phyloP scores from a whole-genome alignment of 1,139 yeast genomes.

The Hanseniaspora uvarum region DNA sequence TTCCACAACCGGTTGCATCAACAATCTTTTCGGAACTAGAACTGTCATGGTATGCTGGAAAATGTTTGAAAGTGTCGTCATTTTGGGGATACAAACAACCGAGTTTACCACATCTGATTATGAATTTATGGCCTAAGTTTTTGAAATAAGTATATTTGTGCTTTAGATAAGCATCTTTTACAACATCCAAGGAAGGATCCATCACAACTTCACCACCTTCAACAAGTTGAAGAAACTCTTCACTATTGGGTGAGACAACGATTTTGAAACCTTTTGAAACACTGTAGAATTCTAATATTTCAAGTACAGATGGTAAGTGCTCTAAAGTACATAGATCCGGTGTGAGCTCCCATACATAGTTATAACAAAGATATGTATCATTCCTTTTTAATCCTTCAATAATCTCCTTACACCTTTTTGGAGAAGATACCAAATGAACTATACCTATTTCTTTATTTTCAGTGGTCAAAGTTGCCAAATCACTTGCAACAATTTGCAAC shows the following conservation, averaged over 20 bases:
- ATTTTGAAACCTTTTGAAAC: conserved; percentile 34
- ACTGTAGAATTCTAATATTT: conserved; percentile 34
- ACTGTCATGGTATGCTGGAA: conserved; percentile 61
- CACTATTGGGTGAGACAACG: conserved; percentile 71
- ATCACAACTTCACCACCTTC: conserved; percentile 5
- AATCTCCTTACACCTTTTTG: conserved; percentile 46
- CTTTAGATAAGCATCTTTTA: not conserved
- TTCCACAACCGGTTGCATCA: conserved; percentile 95
- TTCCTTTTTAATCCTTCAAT: conserved; percentile 31
- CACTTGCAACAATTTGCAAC: conserved; percentile 51
- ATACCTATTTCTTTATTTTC: conserved; percentile 33
- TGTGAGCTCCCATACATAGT: conserved; percentile 73
- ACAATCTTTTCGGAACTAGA: conserved; percentile 39
- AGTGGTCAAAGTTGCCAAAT: conserved; percentile 36
- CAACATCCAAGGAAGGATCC: conserved; percentile 7
- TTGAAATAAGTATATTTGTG: not conserved
- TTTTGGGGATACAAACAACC: conserved; percentile 42
- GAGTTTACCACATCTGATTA: conserved; percentile 58
- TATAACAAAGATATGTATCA: conserved; percentile 26
- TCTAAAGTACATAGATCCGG: conserved; percentile 61
- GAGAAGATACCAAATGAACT: conserved; percentile 68
- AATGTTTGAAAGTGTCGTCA: conserved; percentile 30
- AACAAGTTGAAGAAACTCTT: conserved; percentile 44
- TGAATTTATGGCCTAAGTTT: conserved; percentile 24
- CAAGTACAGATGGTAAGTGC: conserved; percentile 36